Base-by-base conservation (phyloP, 306 rosid species). In the Chamaecrista fasciculata region DNA sequence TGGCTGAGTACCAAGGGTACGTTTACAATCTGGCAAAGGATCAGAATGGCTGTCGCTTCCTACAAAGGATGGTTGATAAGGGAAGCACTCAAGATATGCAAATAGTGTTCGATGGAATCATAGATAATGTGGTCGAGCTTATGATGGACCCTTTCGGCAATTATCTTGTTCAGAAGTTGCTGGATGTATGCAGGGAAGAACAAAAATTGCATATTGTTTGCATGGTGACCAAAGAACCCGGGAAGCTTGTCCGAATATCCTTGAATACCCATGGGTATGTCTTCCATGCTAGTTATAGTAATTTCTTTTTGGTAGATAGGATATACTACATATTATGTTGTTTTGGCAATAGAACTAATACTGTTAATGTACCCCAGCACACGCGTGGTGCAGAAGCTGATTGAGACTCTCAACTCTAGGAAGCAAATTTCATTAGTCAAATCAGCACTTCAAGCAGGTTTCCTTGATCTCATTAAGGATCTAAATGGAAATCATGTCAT, bases 101-200 rank as follows among this genome's bases (percentile, higher is more conserved):
- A 42, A 40, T 76, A 63, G 79, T 91, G 25, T 88, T 86, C 60
- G 64, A 71, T 16, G 84, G 83, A 36, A 76, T 91, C 36, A 71
- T 86, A 34, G 69, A 63, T 25, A 83, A 81, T 73, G 85, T 83
- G 43, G 82, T 75, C 28, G 96, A 91, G 26, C 96, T 91, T 23
- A 86, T 82, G 83, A 67, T 62, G 55, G 80, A 91, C 60, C 88
- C 93, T 15, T 91, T 86, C 48, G 97, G 93, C 8, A 91, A 91
- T 79, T 91, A 88, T 75, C 90, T 91, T 31, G 87, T 91, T 69
- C 97, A 91, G 79, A 91, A 88, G 80, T 66, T 91, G 63, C 71
- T 91, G 71, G 91, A 80, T 11, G 78, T 74, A 18, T 86, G 91
- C 62, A 66, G 26, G 14, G 86, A 86, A 66, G 76, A 86, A 4